A percentile compares a stretch with the other conserved stretches of the same genome.
These are phyloP conservation scores for Albifimbria verrucaria DNA, from an alignment of 2,329 filamentous ascomycete genomes.

Conservation along the genomic window DNA sequence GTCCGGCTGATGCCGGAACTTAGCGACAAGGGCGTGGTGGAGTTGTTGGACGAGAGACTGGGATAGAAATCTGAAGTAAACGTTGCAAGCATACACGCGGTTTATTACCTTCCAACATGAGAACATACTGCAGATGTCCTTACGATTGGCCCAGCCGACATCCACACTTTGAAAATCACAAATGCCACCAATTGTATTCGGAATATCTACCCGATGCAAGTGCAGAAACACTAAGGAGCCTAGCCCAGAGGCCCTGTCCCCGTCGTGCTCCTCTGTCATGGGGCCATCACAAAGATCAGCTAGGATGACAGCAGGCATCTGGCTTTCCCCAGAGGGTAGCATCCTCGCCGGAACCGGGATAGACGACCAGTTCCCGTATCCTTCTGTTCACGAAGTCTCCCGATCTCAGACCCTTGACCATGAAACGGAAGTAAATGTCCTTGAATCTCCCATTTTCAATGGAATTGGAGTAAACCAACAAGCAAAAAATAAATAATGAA, in stretches of 20 bases:
- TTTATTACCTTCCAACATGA: too few species aligned
- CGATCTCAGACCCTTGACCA: too few species aligned
- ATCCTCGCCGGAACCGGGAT: too few species aligned
- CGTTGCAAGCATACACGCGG: not conserved
- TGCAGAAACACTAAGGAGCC: not conserved
- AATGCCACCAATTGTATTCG: slow-evolving; percentile 21
- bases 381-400: too few species aligned
- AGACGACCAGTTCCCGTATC: too few species aligned
- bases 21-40: slow-evolving; percentile 64
- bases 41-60: slow-evolving; percentile 72
- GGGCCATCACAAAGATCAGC: not conserved
- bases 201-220: not conserved
- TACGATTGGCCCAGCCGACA: too few species aligned
- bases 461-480: not conserved
- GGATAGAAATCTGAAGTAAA: slow-evolving; percentile 16
- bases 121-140: too few species aligned
- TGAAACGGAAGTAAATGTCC: not conserved
- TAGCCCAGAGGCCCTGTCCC: not conserved
- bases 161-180: slow-evolving; percentile 22
- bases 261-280: not conserved
- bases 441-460: too few species aligned
- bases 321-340: too few species aligned
- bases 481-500: too few species aligned
- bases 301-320: too few species aligned
- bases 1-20: slow-evolving; percentile 82